Conservation (phyloP, 305 asterid species). For the Fraxinus baroniana region DNA sequence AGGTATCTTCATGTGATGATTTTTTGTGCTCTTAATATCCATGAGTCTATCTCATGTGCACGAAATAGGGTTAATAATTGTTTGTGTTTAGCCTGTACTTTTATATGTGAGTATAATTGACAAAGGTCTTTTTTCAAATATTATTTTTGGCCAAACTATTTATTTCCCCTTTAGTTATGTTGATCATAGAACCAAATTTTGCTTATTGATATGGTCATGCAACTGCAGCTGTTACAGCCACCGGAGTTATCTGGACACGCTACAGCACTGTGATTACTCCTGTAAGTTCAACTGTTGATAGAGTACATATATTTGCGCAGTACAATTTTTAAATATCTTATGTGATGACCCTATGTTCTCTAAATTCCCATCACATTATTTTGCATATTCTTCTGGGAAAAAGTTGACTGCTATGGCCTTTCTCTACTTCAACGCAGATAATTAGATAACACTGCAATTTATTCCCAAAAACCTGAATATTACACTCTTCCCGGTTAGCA, state of each 20-base stretch:
- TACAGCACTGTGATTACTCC: conserved; percentile 86
- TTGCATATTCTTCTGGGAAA: neutral
- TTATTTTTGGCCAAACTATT: neutral
- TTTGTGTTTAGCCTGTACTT: neutral
- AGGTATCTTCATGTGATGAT: conserved; percentile 39
- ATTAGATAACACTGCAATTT: neutral
- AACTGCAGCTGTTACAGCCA: conserved; percentile 73
- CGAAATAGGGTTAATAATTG: neutral
- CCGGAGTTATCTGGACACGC: conserved; percentile 87
- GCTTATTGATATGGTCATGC: conserved; percentile 14
- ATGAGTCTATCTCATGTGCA: neutral
- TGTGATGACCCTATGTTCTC: neutral
- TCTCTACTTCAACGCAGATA: conserved; percentile 4
- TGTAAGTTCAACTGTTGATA: conserved; percentile 47
- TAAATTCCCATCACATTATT: neutral
- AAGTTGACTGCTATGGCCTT: neutral
- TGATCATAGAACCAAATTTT: conserved; percentile 5
- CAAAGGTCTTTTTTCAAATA: neutral
- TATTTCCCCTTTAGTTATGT: neutral
- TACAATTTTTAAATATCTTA: neutral
- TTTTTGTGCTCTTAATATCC: conserved; percentile 11
- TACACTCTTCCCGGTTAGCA: neutral
- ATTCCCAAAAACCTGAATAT: neutral
- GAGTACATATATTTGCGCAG: neutral
- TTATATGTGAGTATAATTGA: neutral